A percentile compares a stretch with the other conserved stretches of the same genome.
Evolutionary conservation across 192 early-diverging fungal genomes (phyloP).

Genomic region (Podila horticola): DNA sequence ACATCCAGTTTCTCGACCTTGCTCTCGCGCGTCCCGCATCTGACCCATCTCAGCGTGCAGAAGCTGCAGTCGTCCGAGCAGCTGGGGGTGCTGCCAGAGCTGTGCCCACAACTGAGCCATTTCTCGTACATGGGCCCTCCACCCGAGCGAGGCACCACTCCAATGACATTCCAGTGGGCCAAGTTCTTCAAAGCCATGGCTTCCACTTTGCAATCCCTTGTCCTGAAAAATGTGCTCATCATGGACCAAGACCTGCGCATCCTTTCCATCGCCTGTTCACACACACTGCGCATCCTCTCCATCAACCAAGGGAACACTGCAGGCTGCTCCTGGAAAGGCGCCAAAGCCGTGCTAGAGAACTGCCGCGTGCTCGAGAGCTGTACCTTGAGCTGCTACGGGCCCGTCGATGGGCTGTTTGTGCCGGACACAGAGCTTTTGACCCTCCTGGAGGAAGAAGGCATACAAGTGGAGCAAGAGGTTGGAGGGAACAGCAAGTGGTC

Average conservation of each 20-base stretch:
- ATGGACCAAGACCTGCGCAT: background rate
- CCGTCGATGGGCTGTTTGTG: background rate
- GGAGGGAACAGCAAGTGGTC: background rate
- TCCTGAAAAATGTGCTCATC: background rate
- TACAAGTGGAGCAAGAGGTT: background rate
- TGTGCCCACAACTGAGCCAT: background rate
- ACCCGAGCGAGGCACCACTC: background rate
- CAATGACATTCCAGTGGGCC: background rate
- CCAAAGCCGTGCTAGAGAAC: conserved; percentile 1
- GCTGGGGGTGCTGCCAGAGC: background rate
- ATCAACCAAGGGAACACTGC: background rate
- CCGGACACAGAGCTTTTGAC: background rate
- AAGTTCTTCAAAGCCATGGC: background rate
- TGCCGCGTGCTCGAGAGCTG: conserved; percentile 1
- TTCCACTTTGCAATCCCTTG: background rate
- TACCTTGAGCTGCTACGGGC: background rate
- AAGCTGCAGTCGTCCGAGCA: background rate
- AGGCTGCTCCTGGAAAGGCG: background rate
- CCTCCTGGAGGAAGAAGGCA: background rate
- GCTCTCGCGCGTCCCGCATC: background rate
- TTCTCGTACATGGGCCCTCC: background rate
- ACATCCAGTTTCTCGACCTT: background rate
- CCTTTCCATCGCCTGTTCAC: background rate
- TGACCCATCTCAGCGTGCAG: background rate
- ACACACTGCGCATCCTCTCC: background rate